phyloP scores from a whole-genome alignment of 2,329 filamentous ascomycete species.

The Calcarisporium arbuscula region DNA sequence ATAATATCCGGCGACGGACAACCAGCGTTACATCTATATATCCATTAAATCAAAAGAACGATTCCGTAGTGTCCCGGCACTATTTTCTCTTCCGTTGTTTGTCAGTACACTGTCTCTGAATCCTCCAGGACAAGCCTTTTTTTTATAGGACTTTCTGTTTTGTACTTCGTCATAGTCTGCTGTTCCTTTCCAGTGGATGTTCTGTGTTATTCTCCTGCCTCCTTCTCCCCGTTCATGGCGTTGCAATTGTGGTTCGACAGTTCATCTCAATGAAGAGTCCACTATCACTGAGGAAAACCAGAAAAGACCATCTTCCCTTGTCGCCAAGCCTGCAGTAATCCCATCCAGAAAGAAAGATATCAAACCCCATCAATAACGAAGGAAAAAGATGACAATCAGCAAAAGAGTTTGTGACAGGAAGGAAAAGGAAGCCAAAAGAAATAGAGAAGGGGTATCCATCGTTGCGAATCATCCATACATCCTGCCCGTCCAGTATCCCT shows the following conservation, averaged over 20 bases:
- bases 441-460: constrained; percentile 37
- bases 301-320: too few species aligned
- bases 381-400: constrained; percentile 11
- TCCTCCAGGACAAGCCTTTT: constrained; percentile 5
- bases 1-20: constrained; percentile 35
- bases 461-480: constrained; percentile 38
- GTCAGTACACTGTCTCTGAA: constrained; percentile 7
- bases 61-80: constrained; percentile 15
- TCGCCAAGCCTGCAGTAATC: too few species aligned
- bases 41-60: constrained; percentile 21
- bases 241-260: too few species aligned
- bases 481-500: constrained; percentile 31
- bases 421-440: constrained; percentile 17
- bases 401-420: constrained; percentile 13
- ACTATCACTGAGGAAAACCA: too few species aligned
- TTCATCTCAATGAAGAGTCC: too few species aligned
- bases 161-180: not conserved
- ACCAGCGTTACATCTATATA: constrained; percentile 33
- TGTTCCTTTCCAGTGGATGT: too few species aligned
- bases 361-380: too few species aligned
- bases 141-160: constrained; percentile 12
- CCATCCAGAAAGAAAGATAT: constrained; percentile 4
- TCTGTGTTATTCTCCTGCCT: constrained; percentile 3
- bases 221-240: too few species aligned
- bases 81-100: constrained; percentile 17